Evolutionary conservation across 2,329 filamentous ascomycete species (phyloP).

Genomic region (Colletotrichum sp.): DNA sequence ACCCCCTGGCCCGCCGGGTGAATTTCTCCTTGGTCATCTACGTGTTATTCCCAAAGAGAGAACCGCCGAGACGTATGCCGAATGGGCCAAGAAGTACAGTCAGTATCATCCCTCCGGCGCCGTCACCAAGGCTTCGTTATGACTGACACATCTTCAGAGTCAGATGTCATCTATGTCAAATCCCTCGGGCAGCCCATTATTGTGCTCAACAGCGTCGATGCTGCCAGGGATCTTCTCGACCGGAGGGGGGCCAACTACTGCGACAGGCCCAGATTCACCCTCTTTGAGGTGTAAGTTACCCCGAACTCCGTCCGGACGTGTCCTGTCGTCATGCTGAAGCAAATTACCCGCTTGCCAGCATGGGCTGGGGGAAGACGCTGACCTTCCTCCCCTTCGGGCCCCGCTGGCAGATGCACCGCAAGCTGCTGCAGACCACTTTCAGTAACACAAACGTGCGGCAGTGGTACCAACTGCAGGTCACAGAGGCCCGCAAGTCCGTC

Average conservation of each 20-base stretch:
- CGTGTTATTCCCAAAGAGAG: slow-evolving; percentile 36
- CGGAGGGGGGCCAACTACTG: slow-evolving; percentile 49
- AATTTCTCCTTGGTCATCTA: slow-evolving; percentile 39
- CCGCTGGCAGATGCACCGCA: slow-evolving; percentile 48
- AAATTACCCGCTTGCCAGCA: slow-evolving; percentile 22
- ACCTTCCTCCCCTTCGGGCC: slow-evolving; percentile 48
- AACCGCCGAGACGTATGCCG: slow-evolving; percentile 18
- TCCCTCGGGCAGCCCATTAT: slow-evolving; percentile 39
- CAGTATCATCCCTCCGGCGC: neutral
- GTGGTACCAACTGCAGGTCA: slow-evolving; percentile 36
- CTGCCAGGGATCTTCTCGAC: slow-evolving; percentile 49
- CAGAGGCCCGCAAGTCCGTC: slow-evolving; percentile 31
- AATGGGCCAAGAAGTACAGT: slow-evolving; percentile 59
- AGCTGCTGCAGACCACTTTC: slow-evolving; percentile 48
- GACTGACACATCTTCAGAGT: slow-evolving; percentile 15
- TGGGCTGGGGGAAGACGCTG: slow-evolving; percentile 52
- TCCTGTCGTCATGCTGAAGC: neutral
- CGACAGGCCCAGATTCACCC: slow-evolving; percentile 49
- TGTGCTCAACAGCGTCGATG: slow-evolving; percentile 47
- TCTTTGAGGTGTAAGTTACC: slow-evolving; percentile 35
- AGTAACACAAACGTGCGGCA: slow-evolving; percentile 38
- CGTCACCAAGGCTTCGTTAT: neutral
- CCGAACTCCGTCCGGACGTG: neutral
- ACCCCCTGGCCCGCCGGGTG: slow-evolving; percentile 21
- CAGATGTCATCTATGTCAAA: slow-evolving; percentile 34